Evolutionary conservation across 495 filamentous ascomycete genomes (phyloP), one percentile per base, ranked within the genome.

Genomic region (Pyrenula aspistea): DNA sequence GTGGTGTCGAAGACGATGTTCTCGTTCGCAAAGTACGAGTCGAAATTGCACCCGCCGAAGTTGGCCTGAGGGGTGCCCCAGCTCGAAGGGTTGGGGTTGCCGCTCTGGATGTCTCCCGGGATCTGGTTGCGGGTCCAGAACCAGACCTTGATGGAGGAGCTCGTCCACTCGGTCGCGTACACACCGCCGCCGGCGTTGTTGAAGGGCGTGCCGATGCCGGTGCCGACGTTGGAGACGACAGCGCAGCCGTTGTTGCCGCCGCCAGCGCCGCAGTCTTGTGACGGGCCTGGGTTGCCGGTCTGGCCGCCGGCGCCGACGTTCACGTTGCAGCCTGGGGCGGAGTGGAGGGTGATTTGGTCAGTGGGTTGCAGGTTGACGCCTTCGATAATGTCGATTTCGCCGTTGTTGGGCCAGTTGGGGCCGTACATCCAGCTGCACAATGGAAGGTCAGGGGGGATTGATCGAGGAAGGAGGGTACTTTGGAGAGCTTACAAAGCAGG

Each of bases 351-450:
- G 60, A 94, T 82, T 47, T 75, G 65, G 60, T 92, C 86, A 55
- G 77, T 71, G 0, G 74, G 68, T 53, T 84, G 75, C 31, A 72
- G 62, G 68, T 93, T 89, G 58, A 94, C 86, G 48, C 88, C 88
- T 65, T 96, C 90, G 65, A 96, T 84, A 61, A 96, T 90, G 74
- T 96, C 91, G 59, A 95, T 91, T 69, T 96, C 91, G 21, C 91
- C 91, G 36, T 79, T 75, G 11, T 69, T 66, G 0, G 90, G 91
- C 91, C 91, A 96, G 52, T 82, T 73, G 3, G 78, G 76, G 19
- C 89, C 87, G 12, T 84, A 72, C 1, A 81, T 85, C 88, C 89
- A 95, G 58, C 60, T 61, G 25, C 47, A 55, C 3, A 19, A 4
- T 23, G 10, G 11, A 31, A 11, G 19, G 11, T 22, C 11, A 53